Evolutionary conservation across 257 asterid genomes (phyloP).

Genomic region (Plantago major): DNA sequence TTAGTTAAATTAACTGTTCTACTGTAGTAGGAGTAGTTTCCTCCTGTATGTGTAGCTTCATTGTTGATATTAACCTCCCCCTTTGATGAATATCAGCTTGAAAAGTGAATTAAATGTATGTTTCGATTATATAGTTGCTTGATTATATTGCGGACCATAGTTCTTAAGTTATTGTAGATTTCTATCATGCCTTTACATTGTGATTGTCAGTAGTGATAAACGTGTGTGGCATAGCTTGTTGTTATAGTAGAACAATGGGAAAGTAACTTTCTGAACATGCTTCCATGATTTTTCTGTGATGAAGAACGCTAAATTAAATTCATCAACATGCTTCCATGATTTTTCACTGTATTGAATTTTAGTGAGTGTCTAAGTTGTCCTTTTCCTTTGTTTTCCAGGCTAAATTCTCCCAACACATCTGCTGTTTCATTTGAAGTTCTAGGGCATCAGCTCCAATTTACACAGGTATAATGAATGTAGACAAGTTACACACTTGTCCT

Average conservation of each 20-base stretch:
- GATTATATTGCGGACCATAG: not conserved
- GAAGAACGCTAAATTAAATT: not conserved
- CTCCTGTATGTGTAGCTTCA: not conserved
- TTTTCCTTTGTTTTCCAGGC: slow-evolving; percentile 30
- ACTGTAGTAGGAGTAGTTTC: not conserved
- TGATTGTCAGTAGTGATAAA: not conserved
- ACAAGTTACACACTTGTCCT: slow-evolving; percentile 4
- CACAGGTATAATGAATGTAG: slow-evolving; percentile 57
- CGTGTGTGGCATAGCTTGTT: not conserved
- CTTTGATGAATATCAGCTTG: not conserved
- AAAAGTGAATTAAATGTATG: not conserved
- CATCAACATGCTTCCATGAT: too few species aligned
- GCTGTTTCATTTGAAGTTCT: slow-evolving; percentile 71
- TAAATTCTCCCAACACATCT: slow-evolving; percentile 83
- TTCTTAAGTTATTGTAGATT: not conserved
- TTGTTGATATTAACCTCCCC: not conserved
- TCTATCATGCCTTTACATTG: not conserved
- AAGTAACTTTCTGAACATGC: too few species aligned
- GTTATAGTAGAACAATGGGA: too few species aligned
- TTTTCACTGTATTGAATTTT: not conserved
- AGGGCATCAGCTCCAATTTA: slow-evolving; percentile 86
- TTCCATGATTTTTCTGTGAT: too few species aligned
- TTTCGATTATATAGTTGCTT: not conserved
- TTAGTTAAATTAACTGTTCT: not conserved
- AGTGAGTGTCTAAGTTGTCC: not conserved